Percentiles rank a stretch among this genome's conserved stretches.
phyloP scores from a whole-genome alignment of 116 monocot genomes.

The Dioscorea cayenensis region DNA sequence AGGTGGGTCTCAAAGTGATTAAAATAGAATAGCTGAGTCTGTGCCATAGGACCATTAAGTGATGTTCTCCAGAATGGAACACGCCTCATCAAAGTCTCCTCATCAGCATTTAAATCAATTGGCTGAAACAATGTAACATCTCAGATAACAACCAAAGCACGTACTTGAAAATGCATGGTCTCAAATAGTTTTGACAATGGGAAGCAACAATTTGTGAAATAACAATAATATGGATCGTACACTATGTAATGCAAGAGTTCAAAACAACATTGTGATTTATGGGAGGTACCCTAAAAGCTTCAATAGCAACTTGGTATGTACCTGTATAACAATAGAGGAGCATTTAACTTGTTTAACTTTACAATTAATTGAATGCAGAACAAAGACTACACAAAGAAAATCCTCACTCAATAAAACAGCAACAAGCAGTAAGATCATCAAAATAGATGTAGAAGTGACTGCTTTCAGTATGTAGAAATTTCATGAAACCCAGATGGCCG shows the following conservation, averaged over 20 bases:
- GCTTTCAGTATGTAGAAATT: no score
- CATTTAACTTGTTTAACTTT: slow-evolving; percentile 63
- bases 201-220: background rate
- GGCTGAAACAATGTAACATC: slow-evolving; percentile 33
- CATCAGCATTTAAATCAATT: slow-evolving; percentile 83
- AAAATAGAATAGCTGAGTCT: slow-evolving; percentile 61
- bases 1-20: slow-evolving; percentile 89
- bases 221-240: background rate
- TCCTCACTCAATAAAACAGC: slow-evolving; percentile 16
- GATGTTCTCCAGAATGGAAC: slow-evolving; percentile 86
- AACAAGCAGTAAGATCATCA: no score
- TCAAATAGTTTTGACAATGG: background rate
- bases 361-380: slow-evolving; percentile 35
- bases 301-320: slow-evolving; percentile 11
- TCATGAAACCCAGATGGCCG: no score
- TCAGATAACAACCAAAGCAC: no score
- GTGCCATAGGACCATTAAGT: slow-evolving; percentile 34
- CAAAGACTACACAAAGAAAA: slow-evolving; percentile 37
- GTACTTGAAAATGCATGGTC: no score
- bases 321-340: slow-evolving; percentile 75
- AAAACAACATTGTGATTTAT: background rate
- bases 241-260: no score
- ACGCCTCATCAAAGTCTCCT: slow-evolving; percentile 83
- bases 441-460: no score
- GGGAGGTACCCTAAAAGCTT: background rate